Conservation (phyloP, 768 basidiomycete genomes). For the Sporobolomyces phaffii region DNA sequence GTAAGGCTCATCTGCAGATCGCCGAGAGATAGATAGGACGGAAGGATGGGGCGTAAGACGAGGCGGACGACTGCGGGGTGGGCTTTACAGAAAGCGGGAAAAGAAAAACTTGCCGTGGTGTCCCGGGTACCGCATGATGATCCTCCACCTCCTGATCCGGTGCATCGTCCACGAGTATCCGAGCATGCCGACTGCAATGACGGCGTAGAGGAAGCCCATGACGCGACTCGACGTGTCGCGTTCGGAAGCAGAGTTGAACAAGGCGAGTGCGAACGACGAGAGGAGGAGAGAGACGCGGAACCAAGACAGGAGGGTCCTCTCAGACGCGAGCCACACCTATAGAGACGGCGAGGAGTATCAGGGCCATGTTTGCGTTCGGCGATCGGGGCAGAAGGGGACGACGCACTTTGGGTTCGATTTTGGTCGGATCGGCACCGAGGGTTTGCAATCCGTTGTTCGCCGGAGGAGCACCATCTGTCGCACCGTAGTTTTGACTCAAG, state of each 20-base stretch:
- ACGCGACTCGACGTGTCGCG: constrained; percentile 52
- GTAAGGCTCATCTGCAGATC: constrained; percentile 73
- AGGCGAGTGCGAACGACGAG: constrained; percentile 73
- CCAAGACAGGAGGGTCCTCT: constrained; percentile 77
- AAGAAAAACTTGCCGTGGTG: constrained; percentile 67
- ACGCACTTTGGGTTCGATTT: constrained; percentile 38
- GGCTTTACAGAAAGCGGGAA: no score
- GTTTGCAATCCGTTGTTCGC: constrained; percentile 25
- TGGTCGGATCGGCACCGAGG: constrained; percentile 28
- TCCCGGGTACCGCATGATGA: constrained; percentile 77
- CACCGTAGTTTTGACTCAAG: constrained; percentile 16
- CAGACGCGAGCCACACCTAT: constrained; percentile 39
- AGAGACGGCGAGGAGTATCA: no score
- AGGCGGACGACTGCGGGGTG: no score
- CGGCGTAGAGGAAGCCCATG: constrained; percentile 77
- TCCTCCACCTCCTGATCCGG: constrained; percentile 82
- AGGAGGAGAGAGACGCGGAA: constrained; percentile 76
- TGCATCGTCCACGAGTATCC: constrained; percentile 83
- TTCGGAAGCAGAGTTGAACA: constrained; percentile 72
- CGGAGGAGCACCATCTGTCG: constrained; percentile 17
- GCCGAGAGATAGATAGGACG: no score
- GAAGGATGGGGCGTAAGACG: no score
- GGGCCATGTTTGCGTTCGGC: no score
- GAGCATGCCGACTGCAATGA: constrained; percentile 66
- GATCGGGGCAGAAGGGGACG: not conserved